Conservation (phyloP, 805 yeast genomes). For the Sugiyamaella floridensis region DNA sequence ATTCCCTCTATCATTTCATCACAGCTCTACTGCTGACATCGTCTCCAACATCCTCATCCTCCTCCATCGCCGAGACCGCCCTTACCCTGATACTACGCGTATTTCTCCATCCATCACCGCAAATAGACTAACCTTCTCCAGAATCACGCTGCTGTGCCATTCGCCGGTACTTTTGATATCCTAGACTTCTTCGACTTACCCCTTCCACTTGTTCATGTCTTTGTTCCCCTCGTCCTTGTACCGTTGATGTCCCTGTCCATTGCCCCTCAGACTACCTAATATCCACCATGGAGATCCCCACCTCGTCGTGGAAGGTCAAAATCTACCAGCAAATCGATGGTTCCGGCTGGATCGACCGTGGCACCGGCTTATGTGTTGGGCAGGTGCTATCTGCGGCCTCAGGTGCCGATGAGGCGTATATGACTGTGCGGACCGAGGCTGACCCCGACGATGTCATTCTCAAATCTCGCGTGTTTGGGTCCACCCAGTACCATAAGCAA, state of each 20-base stretch:
- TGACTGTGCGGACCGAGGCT: conserved; percentile 67
- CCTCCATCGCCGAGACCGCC: too few species aligned
- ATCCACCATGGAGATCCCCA: conserved; percentile 25
- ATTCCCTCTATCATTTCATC: too few species aligned
- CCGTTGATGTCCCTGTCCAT: neutral
- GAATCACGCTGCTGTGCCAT: too few species aligned
- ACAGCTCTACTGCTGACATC: too few species aligned
- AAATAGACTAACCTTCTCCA: too few species aligned
- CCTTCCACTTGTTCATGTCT: too few species aligned
- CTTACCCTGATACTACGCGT: too few species aligned
- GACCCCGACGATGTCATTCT: conserved; percentile 53
- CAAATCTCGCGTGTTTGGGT: conserved; percentile 61
- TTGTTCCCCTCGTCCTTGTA: too few species aligned
- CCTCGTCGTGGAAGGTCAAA: conserved; percentile 71
- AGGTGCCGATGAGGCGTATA: conserved; percentile 37
- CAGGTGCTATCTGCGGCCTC: conserved; percentile 35
- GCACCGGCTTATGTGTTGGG: conserved; percentile 87
- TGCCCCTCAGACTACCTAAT: neutral
- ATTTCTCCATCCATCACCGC: too few species aligned
- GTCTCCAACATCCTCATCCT: too few species aligned
- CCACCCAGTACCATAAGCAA: conserved; percentile 82
- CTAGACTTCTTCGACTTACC: too few species aligned
- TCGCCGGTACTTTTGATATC: too few species aligned
- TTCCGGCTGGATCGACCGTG: conserved; percentile 84
- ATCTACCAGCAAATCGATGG: conserved; percentile 70